phyloP scores from a whole-genome alignment of 176 grass and related monocot species.

The Thalia dealbata region DNA sequence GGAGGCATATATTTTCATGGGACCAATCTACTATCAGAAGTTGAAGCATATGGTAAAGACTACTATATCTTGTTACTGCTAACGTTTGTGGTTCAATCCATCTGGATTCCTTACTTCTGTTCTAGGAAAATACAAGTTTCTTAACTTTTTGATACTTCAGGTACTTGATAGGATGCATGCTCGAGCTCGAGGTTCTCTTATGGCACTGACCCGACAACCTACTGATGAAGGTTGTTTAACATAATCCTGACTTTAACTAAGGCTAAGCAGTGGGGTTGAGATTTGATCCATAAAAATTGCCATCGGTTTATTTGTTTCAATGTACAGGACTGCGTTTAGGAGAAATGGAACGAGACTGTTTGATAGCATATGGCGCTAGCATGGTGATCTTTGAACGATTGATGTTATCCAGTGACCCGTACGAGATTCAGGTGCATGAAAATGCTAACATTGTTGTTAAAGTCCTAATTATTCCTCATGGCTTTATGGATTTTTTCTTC shows the following conservation, averaged over 20 bases:
- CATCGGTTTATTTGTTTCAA: background rate
- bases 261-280: conserved; percentile 3
- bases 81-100: background rate
- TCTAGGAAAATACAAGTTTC: conserved; percentile 2
- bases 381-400: conserved; percentile 95
- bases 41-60: conserved; percentile 92
- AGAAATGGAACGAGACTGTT: conserved; percentile 97
- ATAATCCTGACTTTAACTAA: background rate
- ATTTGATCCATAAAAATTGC: background rate
- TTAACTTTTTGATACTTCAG: conserved; percentile 24
- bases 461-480: background rate
- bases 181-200: conserved; percentile 66
- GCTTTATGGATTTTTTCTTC: too few relatives aligned
- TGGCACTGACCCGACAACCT: conserved; percentile 70
- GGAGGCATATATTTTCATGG: conserved; percentile 95
- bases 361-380: conserved; percentile 92
- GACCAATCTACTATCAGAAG: conserved; percentile 95
- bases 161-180: conserved; percentile 99
- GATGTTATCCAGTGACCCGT: conserved; percentile 92
- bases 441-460: background rate
- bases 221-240: conserved; percentile 73
- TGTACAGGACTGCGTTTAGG: conserved; percentile 67
- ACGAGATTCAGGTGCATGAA: conserved; percentile 79
- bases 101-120: conserved; percentile 2
- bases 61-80: conserved; percentile 7